These are phyloP conservation scores for Mangifera indica DNA, from an alignment of 345 rosid genomes.

Conservation along the genomic window DNA sequence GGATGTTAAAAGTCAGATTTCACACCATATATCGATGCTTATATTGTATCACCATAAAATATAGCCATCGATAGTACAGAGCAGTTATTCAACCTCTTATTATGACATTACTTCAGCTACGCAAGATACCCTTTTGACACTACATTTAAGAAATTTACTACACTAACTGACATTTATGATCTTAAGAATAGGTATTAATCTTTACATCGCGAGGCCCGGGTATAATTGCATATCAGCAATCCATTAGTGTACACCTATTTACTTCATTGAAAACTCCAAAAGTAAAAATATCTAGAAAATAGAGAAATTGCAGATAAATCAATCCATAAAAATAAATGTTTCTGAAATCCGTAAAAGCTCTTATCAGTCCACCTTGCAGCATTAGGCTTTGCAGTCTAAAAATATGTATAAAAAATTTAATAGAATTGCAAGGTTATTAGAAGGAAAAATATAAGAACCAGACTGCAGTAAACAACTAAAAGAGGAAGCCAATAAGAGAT, in stretches of 20 bases:
- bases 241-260: background rate
- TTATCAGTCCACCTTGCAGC: no score
- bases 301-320: background rate
- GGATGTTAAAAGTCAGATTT: background rate
- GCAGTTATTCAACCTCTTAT: slow-evolving; percentile 4
- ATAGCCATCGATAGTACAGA: background rate
- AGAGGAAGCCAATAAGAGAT: background rate
- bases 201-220: background rate
- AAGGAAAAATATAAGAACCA: background rate
- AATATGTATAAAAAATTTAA: no score
- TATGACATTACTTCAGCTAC: background rate
- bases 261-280: background rate
- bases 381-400: no score
- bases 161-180: background rate
- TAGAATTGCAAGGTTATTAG: background rate
- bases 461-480: slow-evolving; percentile 4
- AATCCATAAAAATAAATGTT: no score
- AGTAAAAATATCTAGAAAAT: background rate
- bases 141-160: no score
- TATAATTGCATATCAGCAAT: background rate
- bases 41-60: background rate
- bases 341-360: no score
- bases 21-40: background rate
- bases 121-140: background rate
- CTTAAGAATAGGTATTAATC: background rate